Evolutionary conservation across 192 early-diverging fungal genomes (phyloP).

Genomic region (Chytriomyces confervae): DNA sequence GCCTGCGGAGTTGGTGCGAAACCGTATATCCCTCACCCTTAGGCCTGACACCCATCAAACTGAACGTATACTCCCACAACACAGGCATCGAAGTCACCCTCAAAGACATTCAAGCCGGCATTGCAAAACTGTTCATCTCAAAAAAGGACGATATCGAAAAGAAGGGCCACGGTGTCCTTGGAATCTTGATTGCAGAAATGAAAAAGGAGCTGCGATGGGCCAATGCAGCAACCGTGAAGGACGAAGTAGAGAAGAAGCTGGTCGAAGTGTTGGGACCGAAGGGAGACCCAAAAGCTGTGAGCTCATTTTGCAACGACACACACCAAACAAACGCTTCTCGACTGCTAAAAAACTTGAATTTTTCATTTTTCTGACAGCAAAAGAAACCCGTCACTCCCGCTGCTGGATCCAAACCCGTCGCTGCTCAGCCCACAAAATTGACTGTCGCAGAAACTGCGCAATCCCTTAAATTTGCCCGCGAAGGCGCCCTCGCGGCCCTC

Average conservation of each 20-base stretch:
- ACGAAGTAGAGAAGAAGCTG: constrained; percentile 84
- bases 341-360: background rate
- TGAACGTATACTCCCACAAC: too few species aligned
- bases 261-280: constrained; percentile 92
- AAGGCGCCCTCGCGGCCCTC: constrained; percentile 89
- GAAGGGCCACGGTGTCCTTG: constrained; percentile 86
- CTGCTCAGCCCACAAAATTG: constrained; percentile 35
- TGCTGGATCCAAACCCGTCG: constrained; percentile 41
- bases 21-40: too few species aligned
- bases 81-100: constrained; percentile 83
- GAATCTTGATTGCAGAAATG: constrained; percentile 73
- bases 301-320: too few species aligned
- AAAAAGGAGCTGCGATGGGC: constrained; percentile 85
- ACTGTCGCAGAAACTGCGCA: constrained; percentile 61
- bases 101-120: constrained; percentile 73
- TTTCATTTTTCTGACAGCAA: background rate
- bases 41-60: too few species aligned
- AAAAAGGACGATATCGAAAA: constrained; percentile 74
- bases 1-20: constrained; percentile 87
- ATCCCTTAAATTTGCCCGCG: constrained; percentile 69
- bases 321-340: too few species aligned
- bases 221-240: constrained; percentile 83
- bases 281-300: constrained; percentile 74
- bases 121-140: constrained; percentile 68
- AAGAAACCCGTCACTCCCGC: constrained; percentile 38